Base-by-base conservation (phyloP, 257 asterid genomes). In the Plectranthus barbatus region DNA sequence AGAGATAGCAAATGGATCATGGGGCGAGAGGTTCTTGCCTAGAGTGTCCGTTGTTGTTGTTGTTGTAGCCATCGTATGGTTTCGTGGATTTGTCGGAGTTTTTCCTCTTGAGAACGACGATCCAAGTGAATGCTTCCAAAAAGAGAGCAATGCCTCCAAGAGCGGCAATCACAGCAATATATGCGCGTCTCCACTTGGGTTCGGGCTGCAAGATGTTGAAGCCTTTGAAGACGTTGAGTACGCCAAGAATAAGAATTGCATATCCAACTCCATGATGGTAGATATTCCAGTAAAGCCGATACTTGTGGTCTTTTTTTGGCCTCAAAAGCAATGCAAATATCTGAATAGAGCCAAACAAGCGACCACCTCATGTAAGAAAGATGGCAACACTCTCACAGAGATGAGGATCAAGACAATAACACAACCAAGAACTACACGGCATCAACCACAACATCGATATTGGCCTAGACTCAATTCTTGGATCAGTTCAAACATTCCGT, bases 141-240 rank as follows among this genome's bases (percentile, higher is more conserved):
- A 77, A 37, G 5, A 81, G 23, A 4, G 88, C 83, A 39, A 80
- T 53, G 21, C 69, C 84, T 68, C 91, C 99, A 48, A 88, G 70
- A 9, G 64, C 69, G 0, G 83, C 68, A 23, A 92, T 73, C 46
- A 76, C 71, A 5, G 64, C 50, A 33, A 82, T 74, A 13, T 83
- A 89, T 0, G 90, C 88, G 18, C 73, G 11, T 70, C 68, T 83
- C 97, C 96, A 93, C 72, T 77, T 84, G 61, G 73, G 64, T 1
- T 51, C 81, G 0, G 97, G 97, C 39, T 71, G 81, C 52, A 90
- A 56, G 45, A 93, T 93, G 69, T 44, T 47, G 1, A 93, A 60
- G 4, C 99, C 97, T 78, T 77, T 80, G 86, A 90, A 93, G 62
- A 93, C 83, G 11, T 93, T 93, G 67, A 86, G 20, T 75, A 87